Base-by-base conservation (phyloP, 305 asterid genomes). In the Vinca major region DNA sequence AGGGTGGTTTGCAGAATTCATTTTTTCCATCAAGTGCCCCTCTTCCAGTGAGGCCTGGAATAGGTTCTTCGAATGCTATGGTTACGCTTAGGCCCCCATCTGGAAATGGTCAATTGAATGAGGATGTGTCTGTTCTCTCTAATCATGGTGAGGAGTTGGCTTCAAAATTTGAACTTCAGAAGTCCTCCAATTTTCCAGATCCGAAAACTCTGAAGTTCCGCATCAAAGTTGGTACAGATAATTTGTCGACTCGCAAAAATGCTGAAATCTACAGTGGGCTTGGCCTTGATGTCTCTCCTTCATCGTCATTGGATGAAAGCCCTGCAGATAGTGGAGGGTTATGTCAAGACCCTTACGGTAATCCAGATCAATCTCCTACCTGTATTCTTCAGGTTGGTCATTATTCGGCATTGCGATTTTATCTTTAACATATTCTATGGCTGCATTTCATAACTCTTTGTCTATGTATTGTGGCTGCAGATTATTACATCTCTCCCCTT, bases 241-340 rank as follows among this genome's bases (percentile, higher is more conserved):
- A 86, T 80, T 78, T 87, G 79, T 73, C 85, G 66, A 74, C 92
- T 73, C 88, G 70, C 73, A 89, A 87, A 82, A 91, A 86, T 77
- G 88, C 89, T 80, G 96, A 91, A 56, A 82, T 94, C 80, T 94
- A 91, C 75, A 82, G 89, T 71, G 99, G 99, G 45, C 97, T 89
- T 51, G 99, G 99, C 67, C 97, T 94, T 58, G 92, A 81, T 62
- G 91, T 84, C 72, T 86, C 95, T 72, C 98, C 99, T 43, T 82
- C 97, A 8, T 88, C 99, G 56, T 89, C 99, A 6, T 78, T 84
- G 77, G 93, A 89, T 61, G 90, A 84, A 76, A 88, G 88, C 69
- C 96, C 87, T 21, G 37, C 77, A 26, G 74, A 84, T 65, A 77
- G 85, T 81, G 89, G 75, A 67, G 85, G 87, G 67, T 73, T 80